These are phyloP conservation scores for Mortierella sp. DNA, from an alignment of 371 early-diverging fungal genomes.

Conservation along the genomic window DNA sequence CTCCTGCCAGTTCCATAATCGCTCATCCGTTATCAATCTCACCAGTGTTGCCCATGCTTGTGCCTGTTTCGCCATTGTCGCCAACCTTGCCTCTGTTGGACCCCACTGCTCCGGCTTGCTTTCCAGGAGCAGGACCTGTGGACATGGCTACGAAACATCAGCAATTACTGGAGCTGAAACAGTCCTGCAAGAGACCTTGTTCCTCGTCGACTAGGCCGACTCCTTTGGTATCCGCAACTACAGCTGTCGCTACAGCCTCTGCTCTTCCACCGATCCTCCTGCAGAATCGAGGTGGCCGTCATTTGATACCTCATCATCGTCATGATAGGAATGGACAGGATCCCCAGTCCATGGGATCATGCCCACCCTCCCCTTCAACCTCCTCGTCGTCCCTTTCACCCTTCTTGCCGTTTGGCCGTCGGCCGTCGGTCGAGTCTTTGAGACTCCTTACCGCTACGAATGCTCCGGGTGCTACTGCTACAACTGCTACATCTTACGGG, in stretches of 20 bases:
- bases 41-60: neutral
- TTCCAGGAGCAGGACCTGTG: slow-evolving; percentile 29
- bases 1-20: neutral
- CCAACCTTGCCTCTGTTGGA: neutral
- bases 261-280: neutral
- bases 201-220: slow-evolving; percentile 2
- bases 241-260: neutral
- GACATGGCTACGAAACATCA: slow-evolving; percentile 29
- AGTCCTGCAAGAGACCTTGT: slow-evolving; percentile 16
- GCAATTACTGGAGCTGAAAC: slow-evolving; percentile 29
- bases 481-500: neutral
- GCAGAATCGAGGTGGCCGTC: neutral
- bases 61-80: neutral
- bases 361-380: neutral
- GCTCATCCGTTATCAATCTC: slow-evolving; percentile 1
- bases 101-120: slow-evolving; percentile 33
- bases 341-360: neutral
- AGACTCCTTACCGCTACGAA: too few relatives aligned
- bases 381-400: neutral
- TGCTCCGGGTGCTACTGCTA: neutral
- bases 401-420: neutral
- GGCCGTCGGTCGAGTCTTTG: slow-evolving; percentile 3
- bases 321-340: slow-evolving; percentile 15
- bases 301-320: slow-evolving; percentile 26
- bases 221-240: neutral